Evolutionary conservation across 352 stramenopile genomes (phyloP).

Genomic region (Globisporangium splendens): DNA sequence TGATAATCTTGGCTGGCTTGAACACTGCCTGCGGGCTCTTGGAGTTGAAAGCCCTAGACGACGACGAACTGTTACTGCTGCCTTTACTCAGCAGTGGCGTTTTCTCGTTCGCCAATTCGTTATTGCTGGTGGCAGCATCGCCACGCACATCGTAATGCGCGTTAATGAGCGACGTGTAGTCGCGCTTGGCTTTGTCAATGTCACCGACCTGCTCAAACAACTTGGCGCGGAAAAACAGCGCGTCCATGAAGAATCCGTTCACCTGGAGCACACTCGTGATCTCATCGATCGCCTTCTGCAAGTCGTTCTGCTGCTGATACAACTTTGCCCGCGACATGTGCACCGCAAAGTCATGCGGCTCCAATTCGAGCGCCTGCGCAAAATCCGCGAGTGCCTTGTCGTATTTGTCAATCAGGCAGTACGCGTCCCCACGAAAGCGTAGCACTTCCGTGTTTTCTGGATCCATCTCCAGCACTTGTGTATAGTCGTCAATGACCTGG

Average conservation of each 20-base stretch:
- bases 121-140: neutral
- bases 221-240: slow-evolving; percentile 53
- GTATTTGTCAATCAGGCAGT: slow-evolving; percentile 39
- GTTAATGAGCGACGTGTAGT: slow-evolving; percentile 74
- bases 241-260: slow-evolving; percentile 76
- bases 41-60: neutral
- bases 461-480: slow-evolving; percentile 43
- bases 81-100: slow-evolving; percentile 15
- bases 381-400: slow-evolving; percentile 61
- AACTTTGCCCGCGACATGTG: slow-evolving; percentile 55
- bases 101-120: slow-evolving; percentile 6
- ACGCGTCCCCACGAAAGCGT: slow-evolving; percentile 41
- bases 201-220: slow-evolving; percentile 45
- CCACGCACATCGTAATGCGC: slow-evolving; percentile 46
- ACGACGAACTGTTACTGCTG: neutral
- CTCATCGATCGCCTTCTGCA: slow-evolving; percentile 41
- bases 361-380: slow-evolving; percentile 31
- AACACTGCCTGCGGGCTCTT: neutral
- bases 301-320: slow-evolving; percentile 38
- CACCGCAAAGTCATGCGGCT: slow-evolving; percentile 58
- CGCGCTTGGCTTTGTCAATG: slow-evolving; percentile 33
- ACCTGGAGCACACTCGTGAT: slow-evolving; percentile 48
- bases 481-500: slow-evolving; percentile 62
- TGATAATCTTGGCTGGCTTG: slow-evolving; percentile 42
- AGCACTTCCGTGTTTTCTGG: slow-evolving; percentile 38